Percentiles rank a stretch among this genome's conserved stretches.
These are phyloP conservation scores for Aspergillus sp. DNA, from an alignment of 2,329 filamentous ascomycete species.

Conservation along the genomic window DNA sequence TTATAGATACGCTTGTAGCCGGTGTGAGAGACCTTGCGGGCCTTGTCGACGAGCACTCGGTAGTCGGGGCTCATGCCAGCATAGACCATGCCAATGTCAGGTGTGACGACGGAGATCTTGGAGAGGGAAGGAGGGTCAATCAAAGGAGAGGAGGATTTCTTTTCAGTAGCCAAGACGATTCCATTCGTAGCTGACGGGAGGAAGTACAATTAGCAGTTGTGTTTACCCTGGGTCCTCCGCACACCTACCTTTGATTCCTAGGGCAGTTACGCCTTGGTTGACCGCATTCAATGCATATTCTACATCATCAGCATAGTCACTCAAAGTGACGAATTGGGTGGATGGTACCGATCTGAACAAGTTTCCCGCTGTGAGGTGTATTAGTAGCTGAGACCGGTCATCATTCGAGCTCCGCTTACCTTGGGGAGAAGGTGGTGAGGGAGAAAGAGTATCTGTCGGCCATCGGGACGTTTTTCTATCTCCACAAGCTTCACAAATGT, in stretches of 20 bases:
- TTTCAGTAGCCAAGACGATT: slow-evolving; percentile 97
- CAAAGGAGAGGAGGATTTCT: slow-evolving; percentile 97
- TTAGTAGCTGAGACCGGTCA: slow-evolving; percentile 41
- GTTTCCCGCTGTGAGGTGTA: slow-evolving; percentile 73
- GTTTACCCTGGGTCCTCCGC: not conserved
- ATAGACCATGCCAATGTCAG: slow-evolving; percentile 99
- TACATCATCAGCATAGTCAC: slow-evolving; percentile 41
- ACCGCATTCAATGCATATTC: slow-evolving; percentile 99
- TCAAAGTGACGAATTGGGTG: not conserved
- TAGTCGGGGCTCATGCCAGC: slow-evolving; percentile 99
- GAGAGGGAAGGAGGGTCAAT: slow-evolving; percentile 93
- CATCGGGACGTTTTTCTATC: slow-evolving; percentile 57
- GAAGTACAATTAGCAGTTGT: slow-evolving; percentile 15
- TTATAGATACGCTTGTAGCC: slow-evolving; percentile 99
- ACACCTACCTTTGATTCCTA: slow-evolving; percentile 89
- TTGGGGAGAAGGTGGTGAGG: slow-evolving; percentile 98
- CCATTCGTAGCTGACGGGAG: slow-evolving; percentile 81
- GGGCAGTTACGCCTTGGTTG: slow-evolving; percentile 97
- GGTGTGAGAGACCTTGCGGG: slow-evolving; percentile 96
- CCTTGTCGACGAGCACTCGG: slow-evolving; percentile 94
- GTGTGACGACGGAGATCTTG: slow-evolving; percentile 97
- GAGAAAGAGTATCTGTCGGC: slow-evolving; percentile 99
- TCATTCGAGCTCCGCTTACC: slow-evolving; percentile 53
- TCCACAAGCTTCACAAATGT: slow-evolving; percentile 16
- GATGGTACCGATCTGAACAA: slow-evolving; percentile 87